Evolutionary conservation across 495 filamentous ascomycete genomes (phyloP).

Genomic region (Penicilliopsis zonata): DNA sequence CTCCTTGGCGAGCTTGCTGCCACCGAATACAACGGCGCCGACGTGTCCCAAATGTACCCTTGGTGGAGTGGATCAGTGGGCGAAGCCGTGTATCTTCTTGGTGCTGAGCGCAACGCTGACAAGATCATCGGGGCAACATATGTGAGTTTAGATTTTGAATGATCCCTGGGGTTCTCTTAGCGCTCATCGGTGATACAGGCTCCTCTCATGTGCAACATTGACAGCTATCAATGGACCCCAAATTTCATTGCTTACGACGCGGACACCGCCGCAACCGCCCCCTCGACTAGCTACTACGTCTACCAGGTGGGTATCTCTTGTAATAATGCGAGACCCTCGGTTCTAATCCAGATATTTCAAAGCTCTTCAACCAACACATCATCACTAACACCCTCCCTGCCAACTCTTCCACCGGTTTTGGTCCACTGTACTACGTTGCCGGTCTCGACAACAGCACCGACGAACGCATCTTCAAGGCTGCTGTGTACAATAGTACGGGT

Average conservation of each 20-base stretch:
- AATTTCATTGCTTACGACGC: constrained; percentile 34
- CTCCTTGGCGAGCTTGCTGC: constrained; percentile 41
- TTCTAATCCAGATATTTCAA: too few relatives aligned
- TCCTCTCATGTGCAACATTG: constrained; percentile 35
- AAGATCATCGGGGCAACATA: constrained; percentile 27
- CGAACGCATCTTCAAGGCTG: constrained; percentile 45
- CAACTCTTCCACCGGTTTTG: constrained; percentile 19
- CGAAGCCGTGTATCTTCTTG: constrained; percentile 56
- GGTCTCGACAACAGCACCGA: constrained; percentile 17
- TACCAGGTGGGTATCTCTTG: constrained; percentile 13
- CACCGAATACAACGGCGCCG: constrained; percentile 29
- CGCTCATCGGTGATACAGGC: too few relatives aligned
- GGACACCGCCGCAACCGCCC: constrained; percentile 24
- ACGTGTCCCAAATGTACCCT: constrained; percentile 35
- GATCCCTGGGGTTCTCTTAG: neutral
- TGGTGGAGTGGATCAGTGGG: constrained; percentile 38
- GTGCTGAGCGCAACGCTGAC: constrained; percentile 54
- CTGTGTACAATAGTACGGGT: constrained; percentile 52
- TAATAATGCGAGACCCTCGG: too few relatives aligned
- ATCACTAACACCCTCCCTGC: constrained; percentile 34
- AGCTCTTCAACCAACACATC: constrained; percentile 30
- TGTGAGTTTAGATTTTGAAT: constrained; percentile 12
- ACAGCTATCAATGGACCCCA: constrained; percentile 34
- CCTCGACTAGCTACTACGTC: constrained; percentile 30
- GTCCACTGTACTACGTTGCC: constrained; percentile 34